A percentile compares a stretch with the other conserved stretches of the same genome.
Evolutionary conservation across 768 basidiomycete species (phyloP).

Genomic region (Mrakia frigida): DNA sequence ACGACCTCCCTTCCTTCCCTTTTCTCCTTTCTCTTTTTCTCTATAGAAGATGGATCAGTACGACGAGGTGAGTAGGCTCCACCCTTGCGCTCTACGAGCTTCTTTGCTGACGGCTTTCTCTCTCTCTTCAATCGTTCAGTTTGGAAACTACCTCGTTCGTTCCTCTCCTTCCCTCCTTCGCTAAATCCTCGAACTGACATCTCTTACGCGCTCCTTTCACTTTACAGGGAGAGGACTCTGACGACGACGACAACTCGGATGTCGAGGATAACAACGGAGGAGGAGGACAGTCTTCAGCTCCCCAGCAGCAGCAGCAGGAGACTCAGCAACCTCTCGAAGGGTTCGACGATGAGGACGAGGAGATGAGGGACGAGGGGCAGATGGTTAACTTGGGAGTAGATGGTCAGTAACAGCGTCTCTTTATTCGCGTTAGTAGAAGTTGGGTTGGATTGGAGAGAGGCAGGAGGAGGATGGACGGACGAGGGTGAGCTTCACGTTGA

Average conservation of each 20-base stretch:
- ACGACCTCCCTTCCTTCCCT: constrained; percentile 9
- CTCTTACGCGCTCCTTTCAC: neutral
- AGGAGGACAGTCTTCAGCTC: neutral
- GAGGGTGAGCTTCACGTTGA: neutral
- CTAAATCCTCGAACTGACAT: neutral
- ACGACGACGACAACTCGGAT: constrained; percentile 30
- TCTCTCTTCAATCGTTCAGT: constrained; percentile 48
- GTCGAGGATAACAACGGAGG: constrained; percentile 25
- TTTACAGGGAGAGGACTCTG: constrained; percentile 29
- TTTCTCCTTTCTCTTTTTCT: constrained; percentile 29
- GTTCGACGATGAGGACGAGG: constrained; percentile 15
- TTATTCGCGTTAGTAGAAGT: too few relatives aligned
- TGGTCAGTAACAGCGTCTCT: constrained; percentile 33
- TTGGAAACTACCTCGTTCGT: constrained; percentile 89
- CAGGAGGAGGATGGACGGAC: neutral
- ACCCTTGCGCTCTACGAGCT: neutral
- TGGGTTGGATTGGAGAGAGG: neutral
- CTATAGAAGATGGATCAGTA: constrained; percentile 35
- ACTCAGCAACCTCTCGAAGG: constrained; percentile 10
- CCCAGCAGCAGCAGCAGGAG: neutral
- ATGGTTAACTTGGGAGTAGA: constrained; percentile 38
- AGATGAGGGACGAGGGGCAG: constrained; percentile 17
- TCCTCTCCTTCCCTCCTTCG: neutral
- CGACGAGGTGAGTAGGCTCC: constrained; percentile 35
- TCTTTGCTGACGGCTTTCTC: neutral